Conservation (phyloP, 2,329 filamentous ascomycete species). For the Aspergillus sojae region DNA sequence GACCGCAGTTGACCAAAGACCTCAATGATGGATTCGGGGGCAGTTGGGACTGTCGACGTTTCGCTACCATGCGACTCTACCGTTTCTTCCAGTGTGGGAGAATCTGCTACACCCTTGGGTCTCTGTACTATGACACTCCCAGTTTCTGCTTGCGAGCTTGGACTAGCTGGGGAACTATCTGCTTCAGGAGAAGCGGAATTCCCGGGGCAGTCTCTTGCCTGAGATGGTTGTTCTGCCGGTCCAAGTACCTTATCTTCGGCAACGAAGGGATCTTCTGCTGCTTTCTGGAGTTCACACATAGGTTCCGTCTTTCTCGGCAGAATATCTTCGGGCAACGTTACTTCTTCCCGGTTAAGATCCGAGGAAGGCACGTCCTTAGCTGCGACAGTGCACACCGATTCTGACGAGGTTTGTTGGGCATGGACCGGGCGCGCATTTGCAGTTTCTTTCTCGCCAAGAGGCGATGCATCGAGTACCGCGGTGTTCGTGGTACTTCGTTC, state of each 20-base stretch:
- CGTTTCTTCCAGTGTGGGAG: not conserved
- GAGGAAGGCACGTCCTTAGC: not conserved
- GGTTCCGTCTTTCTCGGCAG: not conserved
- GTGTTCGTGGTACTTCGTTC: not conserved
- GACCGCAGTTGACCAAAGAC: not conserved
- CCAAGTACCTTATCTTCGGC: not conserved
- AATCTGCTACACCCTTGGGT: not conserved
- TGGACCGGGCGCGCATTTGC: not conserved
- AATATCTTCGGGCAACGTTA: not conserved
- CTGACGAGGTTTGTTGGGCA: not conserved
- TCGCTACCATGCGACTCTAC: not conserved
- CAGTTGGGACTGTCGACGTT: not conserved
- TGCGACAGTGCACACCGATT: not conserved
- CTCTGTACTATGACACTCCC: slow-evolving; percentile 10
- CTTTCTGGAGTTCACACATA: not conserved
- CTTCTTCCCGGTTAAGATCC: not conserved
- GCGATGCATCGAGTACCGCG: not conserved
- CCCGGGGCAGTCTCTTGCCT: not conserved
- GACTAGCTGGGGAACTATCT: slow-evolving; percentile 3
- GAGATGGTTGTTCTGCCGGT: not conserved
- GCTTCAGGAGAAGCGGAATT: not conserved
- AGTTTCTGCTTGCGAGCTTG: slow-evolving; percentile 2
- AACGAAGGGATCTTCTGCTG: not conserved
- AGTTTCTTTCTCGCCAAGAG: not conserved
- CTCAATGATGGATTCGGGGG: not conserved